Base-by-base conservation (phyloP, 768 basidiomycete genomes). In the Pluteus cervinus region DNA sequence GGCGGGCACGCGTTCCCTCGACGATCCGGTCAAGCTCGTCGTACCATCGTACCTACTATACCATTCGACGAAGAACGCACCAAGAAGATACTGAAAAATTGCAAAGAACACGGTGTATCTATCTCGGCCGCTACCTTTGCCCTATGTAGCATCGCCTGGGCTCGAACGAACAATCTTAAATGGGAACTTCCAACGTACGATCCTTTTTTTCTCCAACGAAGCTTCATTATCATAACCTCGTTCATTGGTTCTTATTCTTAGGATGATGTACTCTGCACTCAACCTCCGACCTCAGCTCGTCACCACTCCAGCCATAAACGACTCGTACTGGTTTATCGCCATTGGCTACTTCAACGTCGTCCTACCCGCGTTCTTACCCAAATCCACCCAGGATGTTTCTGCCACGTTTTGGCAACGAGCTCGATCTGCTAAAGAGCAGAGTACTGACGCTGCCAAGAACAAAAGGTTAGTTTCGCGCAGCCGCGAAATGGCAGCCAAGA, bases 231-330 rank as follows among this genome's bases (percentile, higher is more conserved):
- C n/a, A n/a, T n/a, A n/a, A n/a, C n/a, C 30, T 37, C 21, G 4
- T 37, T 28, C 14, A 21, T n/a, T n/a, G n/a, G n/a, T n/a, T n/a
- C n/a, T n/a, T n/a, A n/a, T 31, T 3, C 23, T 14, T 40, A 81
- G 78, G 39, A 75, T 90, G 77, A 80, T 91, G 75, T 92, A 92
- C 56, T 85, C 86, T 6, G 86, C 89, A 9, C 64, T 89, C 33
- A 91, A 90, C 57, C 61, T 89, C 25, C 75, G 88, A 3, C 77
- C 81, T 4, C 71, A 75, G 51, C 60, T 79, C 26, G 48, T 61
- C 26, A 60, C 61, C 18, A 60, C 64, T 38, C 66, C 62, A 35
- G 51, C 66, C 3, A 51, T 65, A 14, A 63, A 71, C 45, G 69
- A 73, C 43, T 87, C 85, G 8, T 86, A 85, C 62, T 87, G 83